A percentile compares a stretch with the other conserved stretches of the same genome.
Evolutionary conservation across 805 yeast genomes (phyloP).

Genomic region (Ogataea angusta): DNA sequence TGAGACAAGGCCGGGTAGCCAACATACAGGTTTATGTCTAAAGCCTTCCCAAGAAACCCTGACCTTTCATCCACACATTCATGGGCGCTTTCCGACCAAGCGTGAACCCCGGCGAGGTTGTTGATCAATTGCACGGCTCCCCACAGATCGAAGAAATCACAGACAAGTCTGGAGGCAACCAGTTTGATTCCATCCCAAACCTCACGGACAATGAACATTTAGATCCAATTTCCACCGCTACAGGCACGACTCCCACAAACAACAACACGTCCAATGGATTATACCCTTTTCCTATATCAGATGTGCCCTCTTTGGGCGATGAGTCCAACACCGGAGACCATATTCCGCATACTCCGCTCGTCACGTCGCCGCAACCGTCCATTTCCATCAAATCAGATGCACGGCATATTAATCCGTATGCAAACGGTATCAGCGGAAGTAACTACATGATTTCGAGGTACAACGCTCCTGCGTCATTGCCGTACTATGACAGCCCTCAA

Average conservation of each 20-base stretch:
- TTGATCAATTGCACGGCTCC: constrained; percentile 2
- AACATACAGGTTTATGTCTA: not conserved
- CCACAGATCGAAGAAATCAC: constrained; percentile 14
- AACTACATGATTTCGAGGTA: constrained; percentile 15
- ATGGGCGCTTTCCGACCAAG: constrained; percentile 11
- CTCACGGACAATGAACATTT: constrained; percentile 9
- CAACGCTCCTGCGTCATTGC: constrained; percentile 10
- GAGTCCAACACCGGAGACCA: constrained; percentile 6
- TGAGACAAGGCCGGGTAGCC: not conserved
- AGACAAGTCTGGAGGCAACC: constrained; percentile 3
- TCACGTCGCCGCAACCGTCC: constrained; percentile 16
- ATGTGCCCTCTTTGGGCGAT: constrained; percentile 9
- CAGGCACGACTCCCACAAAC: constrained; percentile 9
- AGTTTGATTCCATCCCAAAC: constrained; percentile 1
- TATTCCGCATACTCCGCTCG: constrained; percentile 10
- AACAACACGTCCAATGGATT: not conserved
- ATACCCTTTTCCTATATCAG: constrained; percentile 13
- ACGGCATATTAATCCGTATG: constrained; percentile 5
- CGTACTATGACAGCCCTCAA: constrained; percentile 15
- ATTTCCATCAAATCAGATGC: constrained; percentile 1
- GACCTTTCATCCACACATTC: not conserved
- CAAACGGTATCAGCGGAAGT: constrained; percentile 8
- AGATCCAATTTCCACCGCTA: constrained; percentile 11
- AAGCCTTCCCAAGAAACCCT: too few species aligned
- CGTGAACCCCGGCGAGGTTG: not conserved